These are phyloP conservation scores for Saccharomycopsis hybrid DNA, from an alignment of 1,139 yeast species.

Conservation along the genomic window DNA sequence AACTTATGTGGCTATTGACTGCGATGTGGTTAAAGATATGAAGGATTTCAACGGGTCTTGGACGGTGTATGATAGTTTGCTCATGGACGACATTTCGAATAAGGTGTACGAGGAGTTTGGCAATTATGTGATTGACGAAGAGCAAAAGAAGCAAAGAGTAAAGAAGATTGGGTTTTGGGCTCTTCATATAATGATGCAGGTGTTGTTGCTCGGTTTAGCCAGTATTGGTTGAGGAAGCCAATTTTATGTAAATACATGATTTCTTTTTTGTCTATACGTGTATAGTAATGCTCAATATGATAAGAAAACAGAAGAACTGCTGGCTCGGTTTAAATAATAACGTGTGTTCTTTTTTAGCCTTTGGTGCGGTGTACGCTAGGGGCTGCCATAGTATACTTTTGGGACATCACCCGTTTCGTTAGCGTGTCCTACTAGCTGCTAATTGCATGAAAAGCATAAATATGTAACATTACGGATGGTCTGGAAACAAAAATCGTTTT, in stretches of 20 bases:
- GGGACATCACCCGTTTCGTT: no score
- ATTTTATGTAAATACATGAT: not conserved
- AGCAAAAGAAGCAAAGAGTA: slow-evolving; percentile 63
- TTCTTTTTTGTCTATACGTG: no score
- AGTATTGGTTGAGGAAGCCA: slow-evolving; percentile 7
- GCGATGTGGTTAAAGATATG: slow-evolving; percentile 74
- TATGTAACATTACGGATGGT: no score
- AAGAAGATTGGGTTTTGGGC: slow-evolving; percentile 93
- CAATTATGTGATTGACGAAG: slow-evolving; percentile 82
- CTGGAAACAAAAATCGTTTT: no score
- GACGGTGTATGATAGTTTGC: slow-evolving; percentile 86
- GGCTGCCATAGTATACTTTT: no score
- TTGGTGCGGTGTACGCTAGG: no score
- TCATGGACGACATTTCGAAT: slow-evolving; percentile 87
- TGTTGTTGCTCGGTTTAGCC: slow-evolving; percentile 57
- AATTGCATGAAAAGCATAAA: no score
- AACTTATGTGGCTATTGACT: slow-evolving; percentile 82
- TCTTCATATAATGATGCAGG: slow-evolving; percentile 73
- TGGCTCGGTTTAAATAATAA: no score
- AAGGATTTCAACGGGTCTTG: slow-evolving; percentile 90
- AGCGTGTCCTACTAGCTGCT: no score
- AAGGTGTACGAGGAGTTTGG: slow-evolving; percentile 91
- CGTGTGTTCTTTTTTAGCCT: not conserved
- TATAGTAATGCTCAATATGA: no score
- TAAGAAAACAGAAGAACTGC: no score